phyloP scores from a whole-genome alignment of 805 yeast genomes.

The Metschnikowia reukaufii region DNA sequence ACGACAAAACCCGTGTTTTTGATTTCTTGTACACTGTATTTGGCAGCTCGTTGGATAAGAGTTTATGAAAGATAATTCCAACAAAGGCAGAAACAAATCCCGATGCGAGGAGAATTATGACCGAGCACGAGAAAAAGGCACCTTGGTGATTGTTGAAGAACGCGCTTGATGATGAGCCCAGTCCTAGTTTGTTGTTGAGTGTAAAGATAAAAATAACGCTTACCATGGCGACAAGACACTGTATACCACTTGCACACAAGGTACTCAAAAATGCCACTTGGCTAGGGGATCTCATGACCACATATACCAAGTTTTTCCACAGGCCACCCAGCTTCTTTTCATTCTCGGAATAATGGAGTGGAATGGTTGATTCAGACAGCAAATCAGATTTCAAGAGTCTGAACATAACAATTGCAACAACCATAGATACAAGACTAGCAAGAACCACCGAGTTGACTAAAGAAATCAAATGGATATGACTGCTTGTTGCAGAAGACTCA shows the following conservation, averaged over 20 bases:
- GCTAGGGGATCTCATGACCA: slow-evolving; percentile 54
- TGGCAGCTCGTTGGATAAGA: slow-evolving; percentile 42
- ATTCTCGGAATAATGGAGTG: slow-evolving; percentile 15
- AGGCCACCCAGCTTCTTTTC: slow-evolving; percentile 11
- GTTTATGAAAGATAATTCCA: slow-evolving; percentile 62
- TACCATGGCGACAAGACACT: slow-evolving; percentile 61
- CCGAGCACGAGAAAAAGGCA: slow-evolving; percentile 60
- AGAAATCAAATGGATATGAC: slow-evolving; percentile 74
- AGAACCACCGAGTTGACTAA: slow-evolving; percentile 69
- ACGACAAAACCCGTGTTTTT: slow-evolving; percentile 25
- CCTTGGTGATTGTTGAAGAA: slow-evolving; percentile 68
- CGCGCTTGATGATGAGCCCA: slow-evolving; percentile 44
- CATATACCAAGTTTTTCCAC: slow-evolving; percentile 57
- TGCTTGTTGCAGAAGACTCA: slow-evolving; percentile 44
- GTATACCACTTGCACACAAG: slow-evolving; percentile 72
- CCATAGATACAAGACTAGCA: slow-evolving; percentile 56
- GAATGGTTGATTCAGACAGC: slow-evolving; percentile 30
- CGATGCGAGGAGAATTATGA: slow-evolving; percentile 61
- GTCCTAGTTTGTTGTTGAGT: slow-evolving; percentile 28
- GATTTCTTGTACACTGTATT: slow-evolving; percentile 26
- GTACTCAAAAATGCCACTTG: slow-evolving; percentile 51
- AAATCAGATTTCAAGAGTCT: slow-evolving; percentile 55
- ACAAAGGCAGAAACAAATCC: slow-evolving; percentile 75
- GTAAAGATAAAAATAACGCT: slow-evolving; percentile 59
- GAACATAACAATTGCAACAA: slow-evolving; percentile 64